Evolutionary conservation across 2,329 filamentous ascomycete species (phyloP).

Genomic region (Berkeleyomyces rouxiae): DNA sequence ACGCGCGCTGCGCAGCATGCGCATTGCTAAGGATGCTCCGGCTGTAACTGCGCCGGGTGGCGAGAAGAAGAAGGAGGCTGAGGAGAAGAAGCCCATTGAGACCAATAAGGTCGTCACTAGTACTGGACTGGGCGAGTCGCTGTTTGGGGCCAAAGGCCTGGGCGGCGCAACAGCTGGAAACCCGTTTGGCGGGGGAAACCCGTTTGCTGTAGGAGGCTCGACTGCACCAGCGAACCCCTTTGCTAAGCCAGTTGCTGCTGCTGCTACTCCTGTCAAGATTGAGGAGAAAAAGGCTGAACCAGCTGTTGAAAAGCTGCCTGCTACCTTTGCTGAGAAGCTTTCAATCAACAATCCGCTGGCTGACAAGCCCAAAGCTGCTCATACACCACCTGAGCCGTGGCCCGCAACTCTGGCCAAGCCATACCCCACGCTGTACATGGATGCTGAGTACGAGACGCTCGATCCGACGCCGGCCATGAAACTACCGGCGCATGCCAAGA

Average conservation of each 20-base stretch:
- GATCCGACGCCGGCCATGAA: slow-evolving; percentile 38
- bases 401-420: slow-evolving; percentile 45
- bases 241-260: slow-evolving; percentile 25
- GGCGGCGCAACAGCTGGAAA: slow-evolving; percentile 25
- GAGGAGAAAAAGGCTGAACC: background rate
- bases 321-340: slow-evolving; percentile 59
- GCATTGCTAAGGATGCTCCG: slow-evolving; percentile 31
- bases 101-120: slow-evolving; percentile 19
- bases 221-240: slow-evolving; percentile 40
- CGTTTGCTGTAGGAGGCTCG: slow-evolving; percentile 29
- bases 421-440: slow-evolving; percentile 66
- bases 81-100: slow-evolving; percentile 22
- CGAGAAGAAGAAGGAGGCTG: slow-evolving; percentile 21
- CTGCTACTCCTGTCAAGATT: slow-evolving; percentile 11
- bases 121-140: slow-evolving; percentile 41
- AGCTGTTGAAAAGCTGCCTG: slow-evolving; percentile 27
- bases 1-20: slow-evolving; percentile 54
- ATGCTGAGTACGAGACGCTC: slow-evolving; percentile 84
- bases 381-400: slow-evolving; percentile 59
- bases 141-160: slow-evolving; percentile 49
- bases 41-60: slow-evolving; percentile 15
- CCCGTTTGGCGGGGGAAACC: slow-evolving; percentile 38
- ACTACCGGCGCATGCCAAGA: slow-evolving; percentile 32
- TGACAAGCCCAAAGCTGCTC: slow-evolving; percentile 18
- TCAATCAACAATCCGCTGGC: slow-evolving; percentile 44